Conservation (phyloP, 2,329 filamentous ascomycete genomes). For the Torrubiellomyces zombiae region DNA sequence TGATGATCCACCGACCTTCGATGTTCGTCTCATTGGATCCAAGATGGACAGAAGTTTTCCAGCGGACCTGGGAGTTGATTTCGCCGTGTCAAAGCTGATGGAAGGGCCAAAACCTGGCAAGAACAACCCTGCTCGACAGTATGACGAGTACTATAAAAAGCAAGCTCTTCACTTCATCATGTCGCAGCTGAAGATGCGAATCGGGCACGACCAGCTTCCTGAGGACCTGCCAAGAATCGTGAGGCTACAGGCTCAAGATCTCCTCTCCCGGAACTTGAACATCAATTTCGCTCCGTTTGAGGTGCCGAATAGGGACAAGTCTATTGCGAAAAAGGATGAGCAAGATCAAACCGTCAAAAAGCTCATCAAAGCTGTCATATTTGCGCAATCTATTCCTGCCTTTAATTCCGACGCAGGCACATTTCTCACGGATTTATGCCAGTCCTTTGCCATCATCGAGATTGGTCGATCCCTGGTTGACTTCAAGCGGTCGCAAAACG, state of each 20-base stretch:
- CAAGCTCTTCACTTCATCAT: slow-evolving; percentile 81
- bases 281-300: slow-evolving; percentile 55
- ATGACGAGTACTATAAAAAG: slow-evolving; percentile 77
- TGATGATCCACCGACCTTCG: slow-evolving; percentile 76
- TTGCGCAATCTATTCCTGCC: slow-evolving; percentile 66
- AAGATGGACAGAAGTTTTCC: slow-evolving; percentile 81
- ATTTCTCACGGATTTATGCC: slow-evolving; percentile 67
- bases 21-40: slow-evolving; percentile 76
- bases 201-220: slow-evolving; percentile 73
- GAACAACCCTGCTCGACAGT: slow-evolving; percentile 37
- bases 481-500: slow-evolving; percentile 55
- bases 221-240: slow-evolving; percentile 78
- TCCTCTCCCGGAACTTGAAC: slow-evolving; percentile 56
- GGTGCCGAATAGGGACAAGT: slow-evolving; percentile 62
- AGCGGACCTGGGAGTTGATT: slow-evolving; percentile 68
- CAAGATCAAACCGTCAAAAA: slow-evolving; percentile 74
- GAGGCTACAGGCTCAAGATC: slow-evolving; percentile 75
- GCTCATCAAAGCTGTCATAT: slow-evolving; percentile 76
- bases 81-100: slow-evolving; percentile 75
- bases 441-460: slow-evolving; percentile 82
- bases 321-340: slow-evolving; percentile 69
- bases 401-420: slow-evolving; percentile 59
- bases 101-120: slow-evolving; percentile 53
- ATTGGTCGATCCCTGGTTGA: slow-evolving; percentile 72
- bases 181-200: slow-evolving; percentile 75